Evolutionary conservation across 2,329 filamentous ascomycete species (phyloP).

Genomic region (Fusarium euwallaceae): DNA sequence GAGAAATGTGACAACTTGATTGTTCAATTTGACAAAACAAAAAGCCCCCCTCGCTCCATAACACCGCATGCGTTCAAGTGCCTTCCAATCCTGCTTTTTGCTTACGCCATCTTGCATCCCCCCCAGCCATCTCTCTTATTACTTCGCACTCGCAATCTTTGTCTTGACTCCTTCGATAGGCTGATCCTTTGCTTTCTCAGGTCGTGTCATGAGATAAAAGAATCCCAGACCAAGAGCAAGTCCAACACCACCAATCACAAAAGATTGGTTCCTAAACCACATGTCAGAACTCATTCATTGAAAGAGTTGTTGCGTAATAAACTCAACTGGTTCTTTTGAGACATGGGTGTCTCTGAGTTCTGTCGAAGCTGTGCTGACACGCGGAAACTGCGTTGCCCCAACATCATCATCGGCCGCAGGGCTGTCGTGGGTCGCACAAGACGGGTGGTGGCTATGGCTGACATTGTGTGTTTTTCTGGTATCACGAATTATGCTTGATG

Average conservation of each 20-base stretch:
- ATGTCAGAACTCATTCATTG: not conserved
- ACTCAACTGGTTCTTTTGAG: slow-evolving; percentile 19
- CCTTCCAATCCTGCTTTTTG: slow-evolving; percentile 2
- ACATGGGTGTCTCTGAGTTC: not conserved
- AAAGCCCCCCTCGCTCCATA: not conserved
- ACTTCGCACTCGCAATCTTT: not conserved
- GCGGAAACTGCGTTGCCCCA: slow-evolving; percentile 19
- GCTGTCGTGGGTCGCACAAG: slow-evolving; percentile 28
- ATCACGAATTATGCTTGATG: not conserved
- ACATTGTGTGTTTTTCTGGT: slow-evolving; percentile 21
- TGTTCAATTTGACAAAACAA: not conserved
- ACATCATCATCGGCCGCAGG: slow-evolving; percentile 11
- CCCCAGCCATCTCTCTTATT: not conserved
- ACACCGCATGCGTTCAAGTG: not conserved
- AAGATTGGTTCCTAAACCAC: slow-evolving; percentile 12
- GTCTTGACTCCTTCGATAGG: slow-evolving; percentile 6
- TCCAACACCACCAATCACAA: slow-evolving; percentile 26
- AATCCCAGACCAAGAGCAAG: slow-evolving; percentile 32
- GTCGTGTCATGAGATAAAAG: slow-evolving; percentile 26
- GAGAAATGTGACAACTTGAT: not conserved
- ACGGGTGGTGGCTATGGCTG: slow-evolving; percentile 16
- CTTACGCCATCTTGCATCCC: slow-evolving; percentile 29
- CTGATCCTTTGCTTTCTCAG: slow-evolving; percentile 27
- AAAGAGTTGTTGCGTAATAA: not conserved
- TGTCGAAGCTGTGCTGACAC: slow-evolving; percentile 8